phyloP scores from a whole-genome alignment of 352 stramenopile species.

The Phytophthora hibernalis region DNA sequence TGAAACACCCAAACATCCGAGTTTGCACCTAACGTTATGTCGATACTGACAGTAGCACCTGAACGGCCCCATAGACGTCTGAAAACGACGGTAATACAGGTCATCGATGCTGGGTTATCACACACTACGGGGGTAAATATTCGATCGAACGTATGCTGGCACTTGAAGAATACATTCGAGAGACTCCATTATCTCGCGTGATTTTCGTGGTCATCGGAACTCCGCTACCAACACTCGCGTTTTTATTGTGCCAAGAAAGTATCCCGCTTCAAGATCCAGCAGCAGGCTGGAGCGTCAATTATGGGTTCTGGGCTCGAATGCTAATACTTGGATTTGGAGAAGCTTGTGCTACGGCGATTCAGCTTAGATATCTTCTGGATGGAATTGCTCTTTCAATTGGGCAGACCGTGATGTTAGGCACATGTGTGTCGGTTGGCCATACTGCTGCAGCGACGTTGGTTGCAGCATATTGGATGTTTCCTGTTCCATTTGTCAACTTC shows the following conservation, averaged over 20 bases:
- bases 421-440: not conserved
- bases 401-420: not conserved
- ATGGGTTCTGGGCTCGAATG: slow-evolving; percentile 15
- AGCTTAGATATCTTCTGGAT: not conserved
- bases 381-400: not conserved
- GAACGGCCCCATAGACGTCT: not conserved
- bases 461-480: slow-evolving; percentile 10
- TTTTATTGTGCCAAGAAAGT: slow-evolving; percentile 12
- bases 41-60: not conserved
- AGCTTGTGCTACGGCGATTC: not conserved
- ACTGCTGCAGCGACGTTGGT: slow-evolving; percentile 1
- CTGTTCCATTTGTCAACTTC: slow-evolving; percentile 10
- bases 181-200: not conserved
- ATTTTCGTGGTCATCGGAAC: slow-evolving; percentile 8
- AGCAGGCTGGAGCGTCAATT: slow-evolving; percentile 8
- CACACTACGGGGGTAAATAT: slow-evolving; percentile 15
- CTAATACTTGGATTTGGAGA: not conserved
- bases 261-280: slow-evolving; percentile 11
- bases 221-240: slow-evolving; percentile 3
- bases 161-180: slow-evolving; percentile 10
- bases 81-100: not conserved
- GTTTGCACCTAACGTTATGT: not conserved
- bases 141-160: slow-evolving; percentile 10
- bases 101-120: slow-evolving; percentile 2
- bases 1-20: too few relatives aligned